These are phyloP conservation scores for Ganoderma lucidum DNA, from an alignment of 1,284 basidiomycete species.

Conservation along the genomic window DNA sequence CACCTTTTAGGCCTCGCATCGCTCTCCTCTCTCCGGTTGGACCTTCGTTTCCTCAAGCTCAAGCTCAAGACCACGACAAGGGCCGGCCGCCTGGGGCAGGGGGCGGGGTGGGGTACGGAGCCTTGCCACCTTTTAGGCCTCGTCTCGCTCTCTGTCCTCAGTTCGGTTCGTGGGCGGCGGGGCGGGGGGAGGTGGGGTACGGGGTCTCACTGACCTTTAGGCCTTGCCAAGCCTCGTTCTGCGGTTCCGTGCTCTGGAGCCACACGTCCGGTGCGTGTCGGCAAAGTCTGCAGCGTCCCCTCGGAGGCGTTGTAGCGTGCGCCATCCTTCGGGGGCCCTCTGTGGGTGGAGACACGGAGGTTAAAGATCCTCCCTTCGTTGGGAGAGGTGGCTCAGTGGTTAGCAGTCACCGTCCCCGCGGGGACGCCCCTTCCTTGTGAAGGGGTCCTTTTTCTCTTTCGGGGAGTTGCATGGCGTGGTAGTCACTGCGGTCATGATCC, in stretches of 20 bases:
- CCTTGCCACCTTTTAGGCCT: conserved; percentile 9
- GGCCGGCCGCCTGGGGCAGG: conserved; percentile 1
- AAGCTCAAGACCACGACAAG: background rate
- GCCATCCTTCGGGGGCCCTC: conserved; percentile 8
- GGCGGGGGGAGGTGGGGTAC: background rate
- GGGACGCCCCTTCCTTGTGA: background rate
- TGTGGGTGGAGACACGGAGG: conserved; percentile 7
- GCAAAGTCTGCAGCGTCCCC: conserved; percentile 1
- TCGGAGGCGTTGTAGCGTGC: background rate
- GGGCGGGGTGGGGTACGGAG: conserved; percentile 5
- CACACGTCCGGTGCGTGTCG: conserved; percentile 8
- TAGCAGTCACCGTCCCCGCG: conserved; percentile 1
- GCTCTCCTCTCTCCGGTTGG: background rate
- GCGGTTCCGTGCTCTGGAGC: conserved; percentile 8
- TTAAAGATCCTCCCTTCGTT: conserved; percentile 9
- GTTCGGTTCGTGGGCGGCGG: background rate
- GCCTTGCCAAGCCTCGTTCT: background rate
- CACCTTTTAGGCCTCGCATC: background rate
- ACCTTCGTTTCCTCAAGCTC: background rate
- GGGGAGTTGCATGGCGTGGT: conserved; percentile 1
- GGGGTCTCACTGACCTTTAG: background rate
- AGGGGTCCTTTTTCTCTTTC: conserved; percentile 6
- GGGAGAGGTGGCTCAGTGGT: background rate
- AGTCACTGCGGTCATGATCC: background rate
- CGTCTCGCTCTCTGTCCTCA: background rate